phyloP scores from a whole-genome alignment of 306 rosid species.

The Corylus americana region DNA sequence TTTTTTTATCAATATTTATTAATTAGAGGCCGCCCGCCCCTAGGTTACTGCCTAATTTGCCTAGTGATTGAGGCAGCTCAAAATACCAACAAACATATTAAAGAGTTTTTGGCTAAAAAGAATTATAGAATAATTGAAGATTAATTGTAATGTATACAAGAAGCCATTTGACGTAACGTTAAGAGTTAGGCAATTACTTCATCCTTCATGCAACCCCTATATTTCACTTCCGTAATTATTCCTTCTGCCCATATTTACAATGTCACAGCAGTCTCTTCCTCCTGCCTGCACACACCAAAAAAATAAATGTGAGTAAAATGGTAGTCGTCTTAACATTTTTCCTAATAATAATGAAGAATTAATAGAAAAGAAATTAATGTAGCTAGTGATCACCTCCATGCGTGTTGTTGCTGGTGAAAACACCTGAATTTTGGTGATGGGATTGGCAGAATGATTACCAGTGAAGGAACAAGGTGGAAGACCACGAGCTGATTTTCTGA shows the following conservation, averaged over 20 bases:
- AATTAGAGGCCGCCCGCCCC: too few relatives aligned
- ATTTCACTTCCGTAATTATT: constrained; percentile 37
- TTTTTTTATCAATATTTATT: too few relatives aligned
- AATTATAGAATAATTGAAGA: too few relatives aligned
- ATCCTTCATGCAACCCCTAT: constrained; percentile 38
- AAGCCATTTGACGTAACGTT: neutral
- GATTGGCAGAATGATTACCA: constrained; percentile 46
- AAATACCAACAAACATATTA: too few relatives aligned
- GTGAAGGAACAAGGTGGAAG: constrained; percentile 30
- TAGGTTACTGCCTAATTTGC: too few relatives aligned
- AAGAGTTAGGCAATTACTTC: constrained; percentile 39
- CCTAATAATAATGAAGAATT: too few relatives aligned
- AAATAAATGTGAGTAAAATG: too few relatives aligned
- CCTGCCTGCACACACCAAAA: constrained; percentile 16
- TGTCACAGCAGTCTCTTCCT: constrained; percentile 53
- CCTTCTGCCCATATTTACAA: neutral
- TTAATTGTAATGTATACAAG: too few relatives aligned
- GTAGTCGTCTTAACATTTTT: too few relatives aligned
- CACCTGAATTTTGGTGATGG: constrained; percentile 38
- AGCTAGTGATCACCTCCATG: constrained; percentile 26
- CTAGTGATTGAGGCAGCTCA: too few relatives aligned
- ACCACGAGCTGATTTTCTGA: constrained; percentile 29
- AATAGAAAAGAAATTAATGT: neutral
- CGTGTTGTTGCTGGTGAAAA: constrained; percentile 25
- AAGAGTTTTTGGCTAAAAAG: too few relatives aligned